A percentile compares a stretch with the other conserved stretches of the same genome.
phyloP scores from a whole-genome alignment of 78 protist species.

The Dictyostelium purpureum region DNA sequence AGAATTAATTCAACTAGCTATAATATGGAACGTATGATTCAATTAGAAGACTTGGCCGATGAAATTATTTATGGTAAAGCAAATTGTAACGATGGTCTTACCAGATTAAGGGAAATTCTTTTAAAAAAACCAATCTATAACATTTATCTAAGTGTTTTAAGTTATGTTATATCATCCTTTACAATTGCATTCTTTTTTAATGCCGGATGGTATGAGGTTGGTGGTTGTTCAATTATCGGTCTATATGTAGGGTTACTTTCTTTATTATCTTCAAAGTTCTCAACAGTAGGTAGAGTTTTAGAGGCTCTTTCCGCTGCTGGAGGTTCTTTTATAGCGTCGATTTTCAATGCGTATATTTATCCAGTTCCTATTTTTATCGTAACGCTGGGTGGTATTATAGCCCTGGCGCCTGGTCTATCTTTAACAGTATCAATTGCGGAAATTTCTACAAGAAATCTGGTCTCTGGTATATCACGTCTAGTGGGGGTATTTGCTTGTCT shows the following conservation, averaged over 20 bases:
- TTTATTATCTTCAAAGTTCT: background rate
- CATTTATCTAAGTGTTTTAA: background rate
- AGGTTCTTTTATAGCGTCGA: slow-evolving; percentile 36
- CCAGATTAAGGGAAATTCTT: slow-evolving; percentile 1
- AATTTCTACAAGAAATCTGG: slow-evolving; percentile 45
- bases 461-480: slow-evolving; percentile 57
- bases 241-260: slow-evolving; percentile 51
- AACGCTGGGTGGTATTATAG: slow-evolving; percentile 55
- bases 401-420: slow-evolving; percentile 51
- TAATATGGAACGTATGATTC: slow-evolving; percentile 52
- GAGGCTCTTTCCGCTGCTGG: slow-evolving; percentile 64
- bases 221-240: slow-evolving; percentile 47
- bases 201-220: slow-evolving; percentile 58
- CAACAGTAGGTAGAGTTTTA: slow-evolving; percentile 62
- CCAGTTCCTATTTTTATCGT: slow-evolving; percentile 21
- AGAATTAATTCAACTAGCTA: slow-evolving; percentile 48
- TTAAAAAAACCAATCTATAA: slow-evolving; percentile 40
- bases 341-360: slow-evolving; percentile 39
- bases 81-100: slow-evolving; percentile 20
- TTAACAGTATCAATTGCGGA: slow-evolving; percentile 58
- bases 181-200: slow-evolving; percentile 45
- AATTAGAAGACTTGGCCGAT: slow-evolving; percentile 43
- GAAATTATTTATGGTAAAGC: slow-evolving; percentile 41
- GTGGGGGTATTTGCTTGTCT: slow-evolving; percentile 68
- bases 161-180: slow-evolving; percentile 46